Conservation (phyloP, 352 stramenopile genomes). For the Pythium pyrilobum region DNA sequence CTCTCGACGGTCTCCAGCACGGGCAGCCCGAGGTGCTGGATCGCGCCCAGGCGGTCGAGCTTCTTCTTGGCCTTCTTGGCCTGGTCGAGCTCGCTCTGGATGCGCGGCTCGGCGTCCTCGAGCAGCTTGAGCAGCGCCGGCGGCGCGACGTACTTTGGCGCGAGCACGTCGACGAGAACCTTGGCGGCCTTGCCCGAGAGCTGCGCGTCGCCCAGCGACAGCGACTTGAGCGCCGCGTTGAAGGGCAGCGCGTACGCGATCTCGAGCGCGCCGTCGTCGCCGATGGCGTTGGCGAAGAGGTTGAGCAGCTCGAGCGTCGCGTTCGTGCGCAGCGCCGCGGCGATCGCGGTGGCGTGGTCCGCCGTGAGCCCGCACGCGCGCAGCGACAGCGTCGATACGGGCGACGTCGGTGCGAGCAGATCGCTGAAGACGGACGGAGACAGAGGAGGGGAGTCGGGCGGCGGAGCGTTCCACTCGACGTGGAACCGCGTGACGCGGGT, state of each 20-base stretch:
- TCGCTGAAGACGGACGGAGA: constrained; percentile 23
- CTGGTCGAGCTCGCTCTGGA: constrained; percentile 63
- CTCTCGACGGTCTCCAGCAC: constrained; percentile 49
- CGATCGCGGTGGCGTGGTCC: constrained; percentile 33
- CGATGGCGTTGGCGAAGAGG: constrained; percentile 61
- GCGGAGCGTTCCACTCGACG: constrained; percentile 57
- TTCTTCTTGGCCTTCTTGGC: constrained; percentile 85
- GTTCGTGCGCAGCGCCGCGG: constrained; percentile 33
- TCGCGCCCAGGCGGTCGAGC: constrained; percentile 42
- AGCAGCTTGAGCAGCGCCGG: constrained; percentile 45
- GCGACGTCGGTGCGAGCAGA: constrained; percentile 31
- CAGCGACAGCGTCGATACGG: constrained; percentile 54
- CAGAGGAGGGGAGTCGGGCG: background rate
- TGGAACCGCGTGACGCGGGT: constrained; percentile 51
- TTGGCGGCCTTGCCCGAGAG: constrained; percentile 29
- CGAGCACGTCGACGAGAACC: constrained; percentile 8
- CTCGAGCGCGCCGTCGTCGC: constrained; percentile 43
- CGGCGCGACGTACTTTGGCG: constrained; percentile 54
- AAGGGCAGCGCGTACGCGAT: constrained; percentile 53
- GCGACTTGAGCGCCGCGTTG: constrained; percentile 48
- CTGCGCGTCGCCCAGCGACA: constrained; percentile 62
- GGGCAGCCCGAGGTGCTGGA: constrained; percentile 52
- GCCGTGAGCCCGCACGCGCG: constrained; percentile 48
- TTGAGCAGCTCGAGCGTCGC: constrained; percentile 57
- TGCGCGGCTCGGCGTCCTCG: constrained; percentile 54